These are phyloP conservation scores for Neurospora sp. DNA, from an alignment of 2,329 filamentous ascomycete genomes.

Conservation along the genomic window DNA sequence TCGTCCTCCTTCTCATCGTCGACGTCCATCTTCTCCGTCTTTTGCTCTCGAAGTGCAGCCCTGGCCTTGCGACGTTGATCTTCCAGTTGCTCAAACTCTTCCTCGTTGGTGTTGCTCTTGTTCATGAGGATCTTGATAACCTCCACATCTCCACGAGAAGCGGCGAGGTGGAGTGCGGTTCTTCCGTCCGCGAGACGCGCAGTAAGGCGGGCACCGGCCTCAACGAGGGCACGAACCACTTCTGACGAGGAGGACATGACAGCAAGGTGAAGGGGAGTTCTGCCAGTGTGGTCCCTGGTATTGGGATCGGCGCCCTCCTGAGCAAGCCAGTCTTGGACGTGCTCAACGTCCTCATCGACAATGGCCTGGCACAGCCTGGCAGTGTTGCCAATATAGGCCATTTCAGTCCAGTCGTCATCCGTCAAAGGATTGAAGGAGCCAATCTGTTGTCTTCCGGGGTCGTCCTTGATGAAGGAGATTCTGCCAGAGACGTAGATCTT, in stretches of 20 bases:
- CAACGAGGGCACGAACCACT: slow-evolving; percentile 60
- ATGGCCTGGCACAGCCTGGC: slow-evolving; percentile 71
- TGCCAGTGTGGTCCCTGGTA: slow-evolving; percentile 65
- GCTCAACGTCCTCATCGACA: slow-evolving; percentile 59
- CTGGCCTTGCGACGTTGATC: slow-evolving; percentile 34
- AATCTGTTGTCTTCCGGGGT: slow-evolving; percentile 62
- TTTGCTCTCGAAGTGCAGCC: slow-evolving; percentile 15
- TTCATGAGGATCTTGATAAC: slow-evolving; percentile 65
- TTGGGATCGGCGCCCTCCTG: slow-evolving; percentile 63
- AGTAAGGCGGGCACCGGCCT: slow-evolving; percentile 62
- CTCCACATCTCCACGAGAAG: slow-evolving; percentile 54
- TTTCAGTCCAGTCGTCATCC: slow-evolving; percentile 78
- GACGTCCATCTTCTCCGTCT: slow-evolving; percentile 24
- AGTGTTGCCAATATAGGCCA: slow-evolving; percentile 80
- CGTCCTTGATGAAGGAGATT: slow-evolving; percentile 65
- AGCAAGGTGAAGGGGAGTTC: slow-evolving; percentile 71
- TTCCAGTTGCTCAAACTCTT: slow-evolving; percentile 50
- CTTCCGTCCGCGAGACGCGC: slow-evolving; percentile 68
- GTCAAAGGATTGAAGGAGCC: slow-evolving; percentile 71
- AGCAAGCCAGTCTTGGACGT: slow-evolving; percentile 58
- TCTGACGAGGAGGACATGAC: slow-evolving; percentile 57
- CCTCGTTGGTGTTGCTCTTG: slow-evolving; percentile 66
- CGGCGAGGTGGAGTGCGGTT: slow-evolving; percentile 75
- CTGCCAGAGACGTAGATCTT: slow-evolving; percentile 69
- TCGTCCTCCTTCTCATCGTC: slow-evolving; percentile 20